phyloP scores from a whole-genome alignment of 345 rosid genomes.

The Alliaria petiolata region DNA sequence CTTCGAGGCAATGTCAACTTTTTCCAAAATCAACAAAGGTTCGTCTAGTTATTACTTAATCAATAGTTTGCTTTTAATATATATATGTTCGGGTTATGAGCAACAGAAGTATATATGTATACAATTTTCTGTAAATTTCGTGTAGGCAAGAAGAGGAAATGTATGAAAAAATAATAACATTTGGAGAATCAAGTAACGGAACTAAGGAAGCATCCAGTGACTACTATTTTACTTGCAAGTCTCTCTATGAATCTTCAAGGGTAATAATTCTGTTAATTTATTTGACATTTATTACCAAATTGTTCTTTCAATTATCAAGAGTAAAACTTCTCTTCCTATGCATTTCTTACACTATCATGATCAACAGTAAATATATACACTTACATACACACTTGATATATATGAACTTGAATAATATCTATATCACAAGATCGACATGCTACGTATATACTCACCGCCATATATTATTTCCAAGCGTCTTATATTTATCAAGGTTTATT shows the following conservation, averaged over 20 bases:
- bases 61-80: background rate
- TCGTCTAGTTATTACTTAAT: background rate
- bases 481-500: background rate
- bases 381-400: background rate
- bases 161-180: conserved; percentile 23
- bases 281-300: background rate
- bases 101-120: background rate
- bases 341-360: background rate
- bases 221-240: conserved; percentile 19
- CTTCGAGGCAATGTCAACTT: conserved; percentile 25
- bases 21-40: conserved; percentile 29
- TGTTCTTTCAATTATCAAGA: background rate
- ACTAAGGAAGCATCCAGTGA: conserved; percentile 4
- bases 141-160: conserved; percentile 22
- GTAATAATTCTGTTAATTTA: conserved; percentile 8
- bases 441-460: background rate
- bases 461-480: background rate
- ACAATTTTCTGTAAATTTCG: background rate
- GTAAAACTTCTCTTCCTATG: background rate
- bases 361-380: background rate
- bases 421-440: background rate
- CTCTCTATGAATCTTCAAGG: conserved; percentile 30
- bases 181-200: conserved; percentile 24
- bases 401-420: background rate
- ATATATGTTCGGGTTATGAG: background rate